These are phyloP conservation scores for Tritrichomonas foetus DNA, from an alignment of 208 protist species.

Conservation along the genomic window DNA sequence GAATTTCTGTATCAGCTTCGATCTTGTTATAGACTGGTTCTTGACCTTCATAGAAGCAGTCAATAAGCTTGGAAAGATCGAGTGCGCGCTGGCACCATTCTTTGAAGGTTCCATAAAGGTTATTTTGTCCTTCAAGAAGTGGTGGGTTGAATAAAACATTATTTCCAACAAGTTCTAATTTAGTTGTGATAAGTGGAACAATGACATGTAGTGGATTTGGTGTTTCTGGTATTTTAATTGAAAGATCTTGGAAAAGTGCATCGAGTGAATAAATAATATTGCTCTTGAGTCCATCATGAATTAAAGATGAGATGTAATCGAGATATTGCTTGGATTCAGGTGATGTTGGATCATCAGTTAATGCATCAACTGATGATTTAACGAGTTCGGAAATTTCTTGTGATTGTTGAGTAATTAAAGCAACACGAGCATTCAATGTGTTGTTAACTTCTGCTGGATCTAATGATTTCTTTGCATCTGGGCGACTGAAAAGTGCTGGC, in stretches of 20 bases:
- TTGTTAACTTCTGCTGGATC: conserved; percentile 38
- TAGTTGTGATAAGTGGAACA: conserved; percentile 5
- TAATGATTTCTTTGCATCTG: conserved; percentile 16
- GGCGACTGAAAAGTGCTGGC: neutral
- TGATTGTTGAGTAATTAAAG: neutral
- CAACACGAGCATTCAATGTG: neutral
- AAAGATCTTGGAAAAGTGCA: neutral
- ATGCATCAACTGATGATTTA: neutral
- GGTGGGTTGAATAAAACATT: neutral
- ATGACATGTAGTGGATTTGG: neutral
- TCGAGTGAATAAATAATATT: conserved; percentile 18
- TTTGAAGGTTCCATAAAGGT: neutral
- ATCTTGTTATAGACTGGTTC: neutral
- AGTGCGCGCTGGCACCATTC: neutral
- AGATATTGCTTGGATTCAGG: conserved; percentile 23
- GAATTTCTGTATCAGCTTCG: neutral
- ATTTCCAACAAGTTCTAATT: neutral
- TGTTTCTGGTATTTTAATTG: neutral
- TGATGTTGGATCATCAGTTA: neutral
- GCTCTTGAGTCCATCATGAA: neutral
- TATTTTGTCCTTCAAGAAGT: neutral
- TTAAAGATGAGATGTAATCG: neutral
- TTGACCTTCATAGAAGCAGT: neutral
- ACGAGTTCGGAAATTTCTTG: neutral
- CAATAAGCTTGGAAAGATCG: neutral